Percentiles rank a stretch among this genome's conserved stretches.
phyloP scores from a whole-genome alignment of 441 rosid species.

The Metrosideros polymorpha region DNA sequence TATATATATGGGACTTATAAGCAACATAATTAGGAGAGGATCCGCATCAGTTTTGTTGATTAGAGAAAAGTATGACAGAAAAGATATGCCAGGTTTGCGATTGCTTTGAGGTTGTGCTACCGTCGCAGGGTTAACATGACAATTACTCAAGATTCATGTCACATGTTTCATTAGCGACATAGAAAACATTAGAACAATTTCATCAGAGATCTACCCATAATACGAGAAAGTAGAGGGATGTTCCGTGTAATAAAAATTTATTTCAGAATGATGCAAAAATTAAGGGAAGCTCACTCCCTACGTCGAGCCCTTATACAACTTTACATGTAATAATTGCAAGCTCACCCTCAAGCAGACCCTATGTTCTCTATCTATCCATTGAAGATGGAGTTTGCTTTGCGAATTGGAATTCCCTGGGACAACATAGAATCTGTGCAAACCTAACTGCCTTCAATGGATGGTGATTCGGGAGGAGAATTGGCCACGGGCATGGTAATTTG shows the following conservation, averaged over 20 bases:
- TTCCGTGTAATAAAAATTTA: not conserved
- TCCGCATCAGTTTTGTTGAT: not conserved
- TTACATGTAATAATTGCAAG: not conserved
- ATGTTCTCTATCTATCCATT: not conserved
- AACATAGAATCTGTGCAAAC: not conserved
- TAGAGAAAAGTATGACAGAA: not conserved
- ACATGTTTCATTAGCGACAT: not conserved
- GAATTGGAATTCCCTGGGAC: not conserved
- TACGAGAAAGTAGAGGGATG: not conserved
- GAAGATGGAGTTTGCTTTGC: not conserved
- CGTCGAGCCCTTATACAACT: not conserved
- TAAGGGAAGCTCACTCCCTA: not conserved
- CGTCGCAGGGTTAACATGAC: not conserved
- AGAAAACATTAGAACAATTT: not conserved
- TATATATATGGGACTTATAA: not conserved
- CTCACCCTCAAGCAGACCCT: not conserved
- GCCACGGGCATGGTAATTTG: not conserved
- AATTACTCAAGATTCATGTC: not conserved
- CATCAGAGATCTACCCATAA: not conserved
- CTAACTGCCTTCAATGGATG: not conserved
- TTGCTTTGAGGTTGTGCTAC: not conserved
- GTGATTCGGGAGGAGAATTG: not conserved
- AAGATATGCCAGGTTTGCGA: not conserved
- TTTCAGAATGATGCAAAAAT: not conserved
- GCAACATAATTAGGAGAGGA: not conserved